Evolutionary conservation across 768 basidiomycete species (phyloP), one percentile per base, ranked within the genome.

Genomic region (Sistotremastrum niveocremeum): DNA sequence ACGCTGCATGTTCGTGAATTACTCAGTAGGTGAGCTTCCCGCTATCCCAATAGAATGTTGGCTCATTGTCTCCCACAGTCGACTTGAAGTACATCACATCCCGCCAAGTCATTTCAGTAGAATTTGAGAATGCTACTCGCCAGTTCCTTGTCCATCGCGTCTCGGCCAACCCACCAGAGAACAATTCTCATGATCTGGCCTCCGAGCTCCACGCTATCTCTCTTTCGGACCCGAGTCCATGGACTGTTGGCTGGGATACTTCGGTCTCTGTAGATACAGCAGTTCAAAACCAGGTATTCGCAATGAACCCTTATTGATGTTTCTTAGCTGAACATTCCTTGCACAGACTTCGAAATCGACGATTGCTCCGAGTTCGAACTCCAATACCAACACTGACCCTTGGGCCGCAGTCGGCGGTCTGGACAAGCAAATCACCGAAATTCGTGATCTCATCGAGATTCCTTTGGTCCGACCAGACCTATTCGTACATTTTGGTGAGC

Each of bases 391-490:
- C 37, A 60, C 64, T 36, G 69, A 79, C 47, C 80, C 84, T n/a
- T 95, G 93, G 55, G 68, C 77, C 34, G 69, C 77, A 9, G 81
- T 99, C 28, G 95, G 95, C 12, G 95, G 95, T 2, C 73, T 98
- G 37, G 71, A 79, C 56, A 78, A 78, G 53, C 91, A 95, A 58
- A 93, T 99, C 47, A 65, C 76, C 46, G 78, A 85, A 61, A 87
- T 99, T 47, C 72, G 81, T 28, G 79, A 86, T 56, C 72, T 94
- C 35, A 74, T 94, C 37, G 89, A 93, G 56, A 78, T 91, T 40
- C 89, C 90, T 10, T 68, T 94, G 37, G 79, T 73, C 7, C 76
- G 77, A n/a, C 89, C 89, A 3, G 79, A 84, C 42, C 67, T 91
- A 5, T 93, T 86, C 61, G 68, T 65, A 5, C 75, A 81, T 54